Conservation (phyloP, 371 early-diverging fungal genomes). For the Mortierella sp. region DNA sequence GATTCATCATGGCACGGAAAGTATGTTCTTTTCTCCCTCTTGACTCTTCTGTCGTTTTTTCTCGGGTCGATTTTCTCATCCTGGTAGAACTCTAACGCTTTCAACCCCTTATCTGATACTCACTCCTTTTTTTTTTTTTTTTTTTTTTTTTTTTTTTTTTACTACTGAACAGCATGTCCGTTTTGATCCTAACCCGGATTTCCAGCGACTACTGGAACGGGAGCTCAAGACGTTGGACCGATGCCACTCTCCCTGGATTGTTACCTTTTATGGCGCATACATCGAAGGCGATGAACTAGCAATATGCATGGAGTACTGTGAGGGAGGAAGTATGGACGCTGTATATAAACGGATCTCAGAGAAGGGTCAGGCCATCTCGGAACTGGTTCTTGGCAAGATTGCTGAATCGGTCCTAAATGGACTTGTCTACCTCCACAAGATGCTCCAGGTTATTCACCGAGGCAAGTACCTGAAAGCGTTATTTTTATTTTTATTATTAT, state of each 20-base stretch:
- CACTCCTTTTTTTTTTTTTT: neutral
- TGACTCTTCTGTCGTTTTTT: neutral
- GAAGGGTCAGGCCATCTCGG: conserved; percentile 72
- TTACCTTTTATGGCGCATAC: conserved; percentile 92
- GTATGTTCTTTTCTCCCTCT: conserved; percentile 47
- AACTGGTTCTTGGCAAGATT: conserved; percentile 78
- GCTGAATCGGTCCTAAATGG: conserved; percentile 79
- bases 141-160: neutral
- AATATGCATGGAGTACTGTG: conserved; percentile 93
- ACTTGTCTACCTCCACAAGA: conserved; percentile 74
- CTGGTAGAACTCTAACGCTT: neutral
- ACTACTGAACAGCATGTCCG: conserved; percentile 59
- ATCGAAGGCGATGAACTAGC: conserved; percentile 86
- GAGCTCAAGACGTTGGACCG: conserved; percentile 86
- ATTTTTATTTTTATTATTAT: too few species aligned
- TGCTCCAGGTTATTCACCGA: conserved; percentile 83
- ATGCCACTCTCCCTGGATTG: conserved; percentile 90
- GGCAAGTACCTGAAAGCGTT: conserved; percentile 34
- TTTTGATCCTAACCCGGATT: conserved; percentile 65
- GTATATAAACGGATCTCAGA: conserved; percentile 75
- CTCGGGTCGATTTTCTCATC: neutral
- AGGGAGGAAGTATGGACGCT: conserved; percentile 79
- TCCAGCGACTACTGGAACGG: conserved; percentile 85
- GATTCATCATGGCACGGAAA: conserved; percentile 93
- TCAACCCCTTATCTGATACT: neutral